phyloP scores from a whole-genome alignment of 2,329 filamentous ascomycete genomes.

The Tolypocladium nubicola region DNA sequence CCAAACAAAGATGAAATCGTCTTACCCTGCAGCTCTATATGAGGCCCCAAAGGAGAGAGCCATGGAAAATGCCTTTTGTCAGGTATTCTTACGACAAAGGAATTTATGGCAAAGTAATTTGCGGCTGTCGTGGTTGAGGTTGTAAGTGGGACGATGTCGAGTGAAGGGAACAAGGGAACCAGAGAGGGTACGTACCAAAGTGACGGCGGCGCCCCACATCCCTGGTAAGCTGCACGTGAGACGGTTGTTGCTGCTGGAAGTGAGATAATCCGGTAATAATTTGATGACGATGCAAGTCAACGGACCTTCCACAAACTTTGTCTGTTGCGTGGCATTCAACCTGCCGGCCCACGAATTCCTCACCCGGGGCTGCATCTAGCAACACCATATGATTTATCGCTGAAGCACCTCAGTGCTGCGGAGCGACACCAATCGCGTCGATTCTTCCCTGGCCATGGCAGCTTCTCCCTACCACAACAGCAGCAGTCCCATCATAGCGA shows the following conservation, averaged over 20 bases:
- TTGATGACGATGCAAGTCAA: conserved; percentile 1
- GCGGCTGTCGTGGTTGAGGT: neutral
- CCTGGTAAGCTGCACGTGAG: neutral
- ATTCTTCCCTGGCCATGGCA: conserved; percentile 8
- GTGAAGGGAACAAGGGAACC: neutral
- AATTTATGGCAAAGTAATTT: too few species aligned
- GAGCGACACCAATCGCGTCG: neutral
- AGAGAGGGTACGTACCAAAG: neutral
- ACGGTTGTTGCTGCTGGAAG: neutral
- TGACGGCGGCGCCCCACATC: neutral
- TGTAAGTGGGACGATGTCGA: neutral
- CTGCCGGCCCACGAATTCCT: neutral
- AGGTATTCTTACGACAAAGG: neutral
- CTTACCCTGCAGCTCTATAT: neutral
- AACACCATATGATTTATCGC: neutral
- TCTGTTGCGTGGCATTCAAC: neutral
- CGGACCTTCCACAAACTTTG: neutral
- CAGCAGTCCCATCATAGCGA: conserved; percentile 2
- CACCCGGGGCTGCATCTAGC: neutral
- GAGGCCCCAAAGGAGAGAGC: neutral
- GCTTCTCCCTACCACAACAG: conserved; percentile 4
- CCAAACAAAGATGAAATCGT: neutral
- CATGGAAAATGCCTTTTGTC: neutral
- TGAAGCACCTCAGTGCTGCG: neutral
- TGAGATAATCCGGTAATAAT: conserved; percentile 6